phyloP scores from a whole-genome alignment of 257 asterid species.

The Parsonsia alboflavescens region DNA sequence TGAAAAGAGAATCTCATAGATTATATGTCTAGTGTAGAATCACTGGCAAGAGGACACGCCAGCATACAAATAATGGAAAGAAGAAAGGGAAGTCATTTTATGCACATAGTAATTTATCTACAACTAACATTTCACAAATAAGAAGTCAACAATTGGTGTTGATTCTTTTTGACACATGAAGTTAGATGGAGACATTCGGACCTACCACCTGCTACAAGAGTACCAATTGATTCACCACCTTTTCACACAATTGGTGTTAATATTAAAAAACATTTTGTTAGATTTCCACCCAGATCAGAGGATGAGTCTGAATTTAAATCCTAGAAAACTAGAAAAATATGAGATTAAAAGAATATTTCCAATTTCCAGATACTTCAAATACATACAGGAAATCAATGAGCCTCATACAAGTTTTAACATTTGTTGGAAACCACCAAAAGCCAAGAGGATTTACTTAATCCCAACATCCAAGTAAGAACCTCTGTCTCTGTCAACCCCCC shows the following conservation, averaged over 20 bases:
- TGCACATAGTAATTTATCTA: not conserved
- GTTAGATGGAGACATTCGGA: too few relatives aligned
- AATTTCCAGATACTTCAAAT: not conserved
- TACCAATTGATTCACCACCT: too few relatives aligned
- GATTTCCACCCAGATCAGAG: not conserved
- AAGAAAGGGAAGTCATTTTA: not conserved
- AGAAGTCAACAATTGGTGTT: not conserved
- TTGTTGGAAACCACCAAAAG: not conserved
- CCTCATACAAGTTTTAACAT: not conserved
- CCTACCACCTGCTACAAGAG: too few relatives aligned
- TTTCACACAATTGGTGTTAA: too few relatives aligned
- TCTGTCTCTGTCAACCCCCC: not conserved
- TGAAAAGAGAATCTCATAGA: not conserved
- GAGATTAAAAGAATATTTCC: not conserved
- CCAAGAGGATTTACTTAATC: not conserved
- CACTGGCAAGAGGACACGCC: not conserved
- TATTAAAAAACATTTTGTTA: not conserved
- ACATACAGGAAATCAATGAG: not conserved
- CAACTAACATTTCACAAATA: not conserved
- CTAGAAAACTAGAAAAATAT: not conserved
- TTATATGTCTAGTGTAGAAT: not conserved
- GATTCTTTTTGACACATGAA: not conserved
- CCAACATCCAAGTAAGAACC: not conserved
- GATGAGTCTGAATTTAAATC: not conserved
- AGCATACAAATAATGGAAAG: not conserved